Base-by-base conservation (phyloP, 202 grass and related monocot species). In the Panicum hallii region DNA sequence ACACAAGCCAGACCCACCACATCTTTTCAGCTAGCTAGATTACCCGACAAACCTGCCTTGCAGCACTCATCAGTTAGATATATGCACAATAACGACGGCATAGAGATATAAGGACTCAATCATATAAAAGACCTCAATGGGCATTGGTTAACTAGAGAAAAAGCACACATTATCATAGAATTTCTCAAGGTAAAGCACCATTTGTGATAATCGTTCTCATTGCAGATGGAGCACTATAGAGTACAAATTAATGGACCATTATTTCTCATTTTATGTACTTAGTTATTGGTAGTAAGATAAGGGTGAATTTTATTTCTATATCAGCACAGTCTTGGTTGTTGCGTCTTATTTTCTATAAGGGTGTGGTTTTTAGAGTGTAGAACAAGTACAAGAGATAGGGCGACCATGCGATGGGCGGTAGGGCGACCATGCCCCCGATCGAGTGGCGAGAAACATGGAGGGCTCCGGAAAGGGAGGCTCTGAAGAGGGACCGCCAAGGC, bases 51-150 rank as follows among this genome's bases (percentile, higher is more conserved):
- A 79, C 36, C 34, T 79, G 28, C 57, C 15, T 4, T 30, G 55
- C 26, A 80, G 32, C 77, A 80, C 36, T 73, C 38, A 77, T 57
- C 4, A 73, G 44, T 63, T 60, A 79, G 41, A 26, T 42, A 55
- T 67, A 28, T 42, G 44, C 22, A 14, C 30, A 11, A 11, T 41
- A 67, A 20, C 9, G 2, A 64, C 15, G 13, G 10, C 4, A 44
- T 2, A 41, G 26, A 17, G 2, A 28, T 2, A 42, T 44, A 54
- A 3, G 17, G n/a, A n/a, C 13, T 57, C 50, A 20, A 57, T 54
- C 13, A 26, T 84, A 57, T 56, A 67, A 20, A 75, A 40, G 52
- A 84, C 49, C 48, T 17, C 26, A 5, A 32, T 32, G 10, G 22
- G 8, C 22, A 8, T 63, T 9, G 12, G 28, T 34, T 73, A 43